Evolutionary conservation across 106 monocot species (phyloP).

Genomic region (Chionographis japonica): DNA sequence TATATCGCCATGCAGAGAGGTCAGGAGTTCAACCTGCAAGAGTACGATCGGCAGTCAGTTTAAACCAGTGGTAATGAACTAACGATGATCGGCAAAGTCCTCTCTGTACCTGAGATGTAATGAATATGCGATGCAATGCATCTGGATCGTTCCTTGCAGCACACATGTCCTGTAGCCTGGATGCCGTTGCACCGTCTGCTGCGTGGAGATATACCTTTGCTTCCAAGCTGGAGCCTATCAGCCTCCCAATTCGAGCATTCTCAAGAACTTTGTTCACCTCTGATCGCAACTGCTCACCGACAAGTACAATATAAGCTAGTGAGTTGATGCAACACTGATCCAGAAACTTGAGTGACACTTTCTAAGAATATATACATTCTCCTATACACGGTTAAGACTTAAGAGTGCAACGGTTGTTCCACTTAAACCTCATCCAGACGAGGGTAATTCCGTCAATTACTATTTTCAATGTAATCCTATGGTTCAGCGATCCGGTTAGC

Average conservation of each 20-base stretch:
- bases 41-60: neutral
- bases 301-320: neutral
- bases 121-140: slow-evolving; percentile 77
- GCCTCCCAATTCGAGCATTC: slow-evolving; percentile 74
- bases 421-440: too few species aligned
- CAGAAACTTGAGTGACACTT: too few species aligned
- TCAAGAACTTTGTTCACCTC: slow-evolving; percentile 97
- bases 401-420: too few species aligned
- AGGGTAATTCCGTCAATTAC: too few species aligned
- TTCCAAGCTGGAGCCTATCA: slow-evolving; percentile 97
- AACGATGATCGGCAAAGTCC: neutral
- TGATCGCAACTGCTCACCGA: slow-evolving; percentile 55
- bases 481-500: too few species aligned
- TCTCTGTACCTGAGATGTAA: slow-evolving; percentile 82
- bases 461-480: too few species aligned
- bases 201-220: slow-evolving; percentile 74
- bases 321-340: neutral
- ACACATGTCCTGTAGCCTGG: slow-evolving; percentile 56
- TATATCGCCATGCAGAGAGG: slow-evolving; percentile 23
- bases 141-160: slow-evolving; percentile 64
- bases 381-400: too few species aligned
- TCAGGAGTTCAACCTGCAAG: slow-evolving; percentile 63
- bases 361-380: too few species aligned
- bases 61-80: neutral
- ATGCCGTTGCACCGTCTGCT: slow-evolving; percentile 28